These are phyloP conservation scores for Prunella vulgaris DNA, from an alignment of 257 asterid species.

Conservation along the genomic window DNA sequence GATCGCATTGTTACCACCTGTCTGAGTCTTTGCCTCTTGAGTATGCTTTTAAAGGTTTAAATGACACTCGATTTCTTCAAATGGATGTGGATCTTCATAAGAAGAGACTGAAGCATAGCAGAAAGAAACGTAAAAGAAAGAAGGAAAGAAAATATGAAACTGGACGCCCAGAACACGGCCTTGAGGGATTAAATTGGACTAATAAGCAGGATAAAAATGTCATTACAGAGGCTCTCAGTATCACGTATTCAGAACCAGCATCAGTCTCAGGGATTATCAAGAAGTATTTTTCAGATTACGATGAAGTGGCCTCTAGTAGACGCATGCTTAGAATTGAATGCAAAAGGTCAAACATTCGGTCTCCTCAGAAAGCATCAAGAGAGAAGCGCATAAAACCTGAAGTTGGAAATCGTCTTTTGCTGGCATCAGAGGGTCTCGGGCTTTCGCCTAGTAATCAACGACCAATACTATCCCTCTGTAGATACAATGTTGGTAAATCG, in stretches of 20 bases:
- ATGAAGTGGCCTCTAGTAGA: slow-evolving; percentile 47
- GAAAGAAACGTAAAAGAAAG: slow-evolving; percentile 19
- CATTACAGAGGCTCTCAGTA: slow-evolving; percentile 27
- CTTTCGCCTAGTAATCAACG: slow-evolving; percentile 22
- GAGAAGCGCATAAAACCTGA: slow-evolving; percentile 22
- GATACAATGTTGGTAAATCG: slow-evolving; percentile 12
- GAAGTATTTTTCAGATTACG: slow-evolving; percentile 50
- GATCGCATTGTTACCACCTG: slow-evolving; percentile 38
- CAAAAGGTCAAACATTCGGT: background rate
- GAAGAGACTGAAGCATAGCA: slow-evolving; percentile 11
- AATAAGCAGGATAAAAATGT: background rate
- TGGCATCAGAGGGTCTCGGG: slow-evolving; percentile 41
- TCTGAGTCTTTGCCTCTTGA: slow-evolving; percentile 52
- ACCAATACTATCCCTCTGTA: slow-evolving; percentile 33
- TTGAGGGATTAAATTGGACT: slow-evolving; percentile 4
- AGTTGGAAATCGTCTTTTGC: slow-evolving; percentile 48
- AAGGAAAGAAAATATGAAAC: background rate
- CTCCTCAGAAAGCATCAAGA: slow-evolving; percentile 22
- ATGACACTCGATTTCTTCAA: slow-evolving; percentile 44
- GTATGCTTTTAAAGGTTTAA: slow-evolving; percentile 35
- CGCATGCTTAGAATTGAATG: background rate
- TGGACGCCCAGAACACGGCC: background rate
- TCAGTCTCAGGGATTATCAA: slow-evolving; percentile 58
- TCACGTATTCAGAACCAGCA: slow-evolving; percentile 37
- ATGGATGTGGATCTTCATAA: slow-evolving; percentile 7